A percentile compares a stretch with the other conserved stretches of the same genome.
These are phyloP conservation scores for Fusarium coffeatum DNA, from an alignment of 2,329 filamentous ascomycete species.

Conservation along the genomic window DNA sequence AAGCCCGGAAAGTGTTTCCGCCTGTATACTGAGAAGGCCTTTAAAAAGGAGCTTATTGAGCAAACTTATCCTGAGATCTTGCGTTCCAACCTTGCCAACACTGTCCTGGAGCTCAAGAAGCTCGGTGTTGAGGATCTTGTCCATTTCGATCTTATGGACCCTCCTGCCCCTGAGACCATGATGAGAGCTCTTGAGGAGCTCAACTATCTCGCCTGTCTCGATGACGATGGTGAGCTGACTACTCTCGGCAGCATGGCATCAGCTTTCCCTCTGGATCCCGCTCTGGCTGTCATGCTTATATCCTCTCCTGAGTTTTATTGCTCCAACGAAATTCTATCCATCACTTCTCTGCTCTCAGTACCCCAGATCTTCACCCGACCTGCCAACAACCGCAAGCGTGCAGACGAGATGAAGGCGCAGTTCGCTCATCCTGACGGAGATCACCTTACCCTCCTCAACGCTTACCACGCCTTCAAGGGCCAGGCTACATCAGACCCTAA, in stretches of 20 bases:
- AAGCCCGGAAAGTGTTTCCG: constrained; percentile 98
- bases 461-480: constrained; percentile 96
- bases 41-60: constrained; percentile 98
- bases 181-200: constrained; percentile 98
- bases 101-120: constrained; percentile 96
- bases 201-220: constrained; percentile 95
- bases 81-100: constrained; percentile 92
- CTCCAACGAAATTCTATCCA: constrained; percentile 96
- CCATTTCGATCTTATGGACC: constrained; percentile 99
- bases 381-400: constrained; percentile 84
- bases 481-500: constrained; percentile 67
- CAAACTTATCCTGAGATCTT: constrained; percentile 97
- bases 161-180: constrained; percentile 95
- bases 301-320: constrained; percentile 98
- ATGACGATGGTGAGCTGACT: constrained; percentile 95
- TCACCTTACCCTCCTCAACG: constrained; percentile 95
- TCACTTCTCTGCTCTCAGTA: constrained; percentile 92
- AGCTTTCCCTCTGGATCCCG: constrained; percentile 93
- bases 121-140: constrained; percentile 95
- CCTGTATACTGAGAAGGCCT: constrained; percentile 92
- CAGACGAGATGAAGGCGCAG: constrained; percentile 96
- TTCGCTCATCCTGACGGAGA: constrained; percentile 95
- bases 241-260: constrained; percentile 86
- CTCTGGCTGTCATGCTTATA: constrained; percentile 97
- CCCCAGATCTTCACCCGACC: constrained; percentile 94